Conservation (phyloP, 805 yeast species). For the Zygosaccharomyces bailii region DNA sequence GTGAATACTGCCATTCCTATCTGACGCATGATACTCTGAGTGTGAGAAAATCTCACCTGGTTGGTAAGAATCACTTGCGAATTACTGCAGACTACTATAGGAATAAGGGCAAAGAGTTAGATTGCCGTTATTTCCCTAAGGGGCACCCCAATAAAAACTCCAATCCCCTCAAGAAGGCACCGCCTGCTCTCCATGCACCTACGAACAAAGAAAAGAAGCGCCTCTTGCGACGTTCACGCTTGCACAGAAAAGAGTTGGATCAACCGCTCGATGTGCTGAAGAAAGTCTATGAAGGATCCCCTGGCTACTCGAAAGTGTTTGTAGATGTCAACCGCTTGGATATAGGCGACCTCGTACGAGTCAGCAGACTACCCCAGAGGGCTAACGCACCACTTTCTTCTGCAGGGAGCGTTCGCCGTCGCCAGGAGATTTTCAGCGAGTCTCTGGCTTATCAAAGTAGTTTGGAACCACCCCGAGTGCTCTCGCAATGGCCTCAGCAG, state of each 20-base stretch:
- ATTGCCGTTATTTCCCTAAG: conserved; percentile 10
- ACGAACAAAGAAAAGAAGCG: conserved; percentile 12
- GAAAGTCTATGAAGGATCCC: conserved; percentile 30
- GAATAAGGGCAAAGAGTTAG: conserved; percentile 26
- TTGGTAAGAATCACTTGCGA: conserved; percentile 72
- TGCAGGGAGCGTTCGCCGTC: conserved; percentile 7
- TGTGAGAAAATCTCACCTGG: conserved; percentile 74
- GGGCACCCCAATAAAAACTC: not conserved
- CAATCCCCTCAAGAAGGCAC: conserved; percentile 21
- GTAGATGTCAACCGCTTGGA: conserved; percentile 26
- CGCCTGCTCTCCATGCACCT: conserved; percentile 6
- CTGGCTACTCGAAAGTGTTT: conserved; percentile 33
- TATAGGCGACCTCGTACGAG: conserved; percentile 27
- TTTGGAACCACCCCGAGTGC: conserved; percentile 20
- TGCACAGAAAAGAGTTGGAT: conserved; percentile 22
- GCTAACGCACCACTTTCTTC: conserved; percentile 10
- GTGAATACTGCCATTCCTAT: conserved; percentile 80
- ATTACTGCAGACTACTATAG: conserved; percentile 75
- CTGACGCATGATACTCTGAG: conserved; percentile 86
- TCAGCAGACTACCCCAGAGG: conserved; percentile 28
- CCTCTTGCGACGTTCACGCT: conserved; percentile 2
- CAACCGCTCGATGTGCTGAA: conserved; percentile 2
- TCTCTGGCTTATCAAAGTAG: not conserved
- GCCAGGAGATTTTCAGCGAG: conserved; percentile 10
- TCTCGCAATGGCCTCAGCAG: conserved; percentile 18